Evolutionary conservation across 108 stramenopile genomes (phyloP).

Genomic region (Mediolabrus comicus): DNA sequence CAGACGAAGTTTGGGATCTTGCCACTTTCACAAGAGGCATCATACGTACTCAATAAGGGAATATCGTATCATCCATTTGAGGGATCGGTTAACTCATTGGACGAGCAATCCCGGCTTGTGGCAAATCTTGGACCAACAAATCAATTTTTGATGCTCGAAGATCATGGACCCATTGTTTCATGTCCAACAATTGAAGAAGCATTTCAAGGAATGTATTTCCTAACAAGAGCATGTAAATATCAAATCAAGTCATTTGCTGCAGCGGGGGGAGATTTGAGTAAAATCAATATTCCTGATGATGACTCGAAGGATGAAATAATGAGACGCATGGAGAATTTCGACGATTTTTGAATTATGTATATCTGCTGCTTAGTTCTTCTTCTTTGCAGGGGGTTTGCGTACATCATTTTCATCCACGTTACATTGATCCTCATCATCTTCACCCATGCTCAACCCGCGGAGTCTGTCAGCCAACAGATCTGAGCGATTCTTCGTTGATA

Average conservation of each 20-base stretch:
- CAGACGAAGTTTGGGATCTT: slow-evolving; percentile 47
- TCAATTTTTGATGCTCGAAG: slow-evolving; percentile 43
- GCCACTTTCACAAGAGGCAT: slow-evolving; percentile 45
- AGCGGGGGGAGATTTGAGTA: slow-evolving; percentile 35
- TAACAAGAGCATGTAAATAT: slow-evolving; percentile 44
- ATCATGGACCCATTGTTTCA: slow-evolving; percentile 49
- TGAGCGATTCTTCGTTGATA: too few species aligned
- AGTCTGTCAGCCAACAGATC: too few species aligned
- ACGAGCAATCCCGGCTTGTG: slow-evolving; percentile 35
- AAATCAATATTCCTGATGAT: slow-evolving; percentile 37
- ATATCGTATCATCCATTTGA: slow-evolving; percentile 47
- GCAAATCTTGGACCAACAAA: slow-evolving; percentile 43
- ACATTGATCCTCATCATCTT: too few species aligned
- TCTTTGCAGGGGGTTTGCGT: too few species aligned
- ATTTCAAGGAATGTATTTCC: slow-evolving; percentile 44
- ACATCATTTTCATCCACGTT: too few species aligned
- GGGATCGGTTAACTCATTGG: slow-evolving; percentile 29
- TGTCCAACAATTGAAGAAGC: slow-evolving; percentile 46
- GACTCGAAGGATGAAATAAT: slow-evolving; percentile 29
- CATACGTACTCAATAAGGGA: slow-evolving; percentile 43
- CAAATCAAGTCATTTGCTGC: slow-evolving; percentile 36
- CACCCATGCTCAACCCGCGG: too few species aligned
- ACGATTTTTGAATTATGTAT: too few species aligned
- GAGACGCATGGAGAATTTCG: slow-evolving; percentile 41
- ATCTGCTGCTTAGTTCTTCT: too few species aligned